phyloP scores from a whole-genome alignment of 2,329 filamentous ascomycete genomes.

The Talaromyces sp. region DNA sequence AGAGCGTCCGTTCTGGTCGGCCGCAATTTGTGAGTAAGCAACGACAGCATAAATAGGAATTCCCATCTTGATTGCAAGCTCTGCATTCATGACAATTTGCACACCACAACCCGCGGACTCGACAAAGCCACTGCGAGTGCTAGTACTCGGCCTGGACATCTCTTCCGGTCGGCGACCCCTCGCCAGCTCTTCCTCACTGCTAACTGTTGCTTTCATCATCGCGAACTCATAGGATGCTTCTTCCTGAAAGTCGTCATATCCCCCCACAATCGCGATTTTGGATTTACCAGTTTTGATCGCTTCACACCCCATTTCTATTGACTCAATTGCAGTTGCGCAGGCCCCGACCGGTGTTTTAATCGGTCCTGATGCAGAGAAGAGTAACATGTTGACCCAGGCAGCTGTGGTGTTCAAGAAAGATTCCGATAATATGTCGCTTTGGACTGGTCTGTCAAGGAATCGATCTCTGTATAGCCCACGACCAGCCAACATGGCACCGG shows the following conservation, averaged over 20 bases:
- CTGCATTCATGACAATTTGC: slow-evolving; percentile 12
- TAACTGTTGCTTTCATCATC: slow-evolving; percentile 99
- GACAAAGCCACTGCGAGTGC: slow-evolving; percentile 97
- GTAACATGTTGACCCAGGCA: slow-evolving; percentile 98
- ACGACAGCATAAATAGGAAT: slow-evolving; percentile 82
- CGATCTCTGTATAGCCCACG: slow-evolving; percentile 98
- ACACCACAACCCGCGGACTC: slow-evolving; percentile 90
- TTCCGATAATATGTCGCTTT: slow-evolving; percentile 98
- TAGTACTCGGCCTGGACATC: slow-evolving; percentile 97
- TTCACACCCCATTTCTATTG: slow-evolving; percentile 94
- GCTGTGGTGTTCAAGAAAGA: slow-evolving; percentile 99
- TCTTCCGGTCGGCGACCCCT: slow-evolving; percentile 88
- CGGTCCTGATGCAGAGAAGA: slow-evolving; percentile 92
- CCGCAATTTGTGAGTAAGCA: slow-evolving; percentile 89
- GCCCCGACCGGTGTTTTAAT: slow-evolving; percentile 98
- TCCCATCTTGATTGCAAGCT: slow-evolving; percentile 15
- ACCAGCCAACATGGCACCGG: slow-evolving; percentile 87
- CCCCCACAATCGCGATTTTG: slow-evolving; percentile 79
- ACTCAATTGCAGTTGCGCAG: slow-evolving; percentile 95
- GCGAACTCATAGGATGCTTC: slow-evolving; percentile 99
- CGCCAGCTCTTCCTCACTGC: slow-evolving; percentile 90
- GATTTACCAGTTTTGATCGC: slow-evolving; percentile 98
- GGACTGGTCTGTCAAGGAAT: slow-evolving; percentile 90
- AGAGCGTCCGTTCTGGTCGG: slow-evolving; percentile 98
- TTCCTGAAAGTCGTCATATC: slow-evolving; percentile 98